Evolutionary conservation across 116 monocot species (phyloP).

Genomic region (Phalaenopsis hybrid): DNA sequence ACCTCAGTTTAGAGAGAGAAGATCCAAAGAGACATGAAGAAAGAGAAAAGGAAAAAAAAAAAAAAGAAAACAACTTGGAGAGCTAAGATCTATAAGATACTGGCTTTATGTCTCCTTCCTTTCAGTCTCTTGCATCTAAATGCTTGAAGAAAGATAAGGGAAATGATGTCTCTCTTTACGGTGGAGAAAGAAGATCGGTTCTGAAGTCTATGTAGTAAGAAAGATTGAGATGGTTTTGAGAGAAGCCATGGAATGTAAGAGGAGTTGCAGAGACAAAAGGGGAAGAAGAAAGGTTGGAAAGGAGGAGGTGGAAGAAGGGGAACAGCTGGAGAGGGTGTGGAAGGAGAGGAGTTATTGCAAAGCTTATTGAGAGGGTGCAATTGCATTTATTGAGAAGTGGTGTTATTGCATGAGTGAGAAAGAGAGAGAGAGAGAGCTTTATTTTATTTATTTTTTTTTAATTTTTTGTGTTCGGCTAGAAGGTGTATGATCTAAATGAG

Average conservation of each 20-base stretch:
- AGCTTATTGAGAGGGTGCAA: conserved; percentile 90
- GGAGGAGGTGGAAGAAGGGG: conserved; percentile 9
- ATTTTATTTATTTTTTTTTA: too few relatives aligned
- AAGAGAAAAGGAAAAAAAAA: neutral
- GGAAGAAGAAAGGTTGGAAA: conserved; percentile 8
- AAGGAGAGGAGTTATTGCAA: conserved; percentile 71
- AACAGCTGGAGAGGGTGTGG: conserved; percentile 33
- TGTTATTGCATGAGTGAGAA: conserved; percentile 17
- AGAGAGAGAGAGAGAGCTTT: neutral
- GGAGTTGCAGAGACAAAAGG: conserved; percentile 10
- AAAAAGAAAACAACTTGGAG: neutral
- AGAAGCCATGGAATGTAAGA: conserved; percentile 19
- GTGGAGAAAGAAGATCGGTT: too few relatives aligned
- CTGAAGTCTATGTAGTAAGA: neutral
- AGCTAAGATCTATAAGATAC: conserved; percentile 3
- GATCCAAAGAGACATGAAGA: neutral
- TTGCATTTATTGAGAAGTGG: conserved; percentile 68
- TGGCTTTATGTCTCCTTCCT: neutral
- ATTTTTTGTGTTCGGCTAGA: too few relatives aligned
- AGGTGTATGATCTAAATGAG: too few relatives aligned
- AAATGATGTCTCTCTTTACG: too few relatives aligned
- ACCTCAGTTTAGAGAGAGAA: neutral
- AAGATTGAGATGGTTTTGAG: neutral
- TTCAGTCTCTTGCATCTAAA: neutral
- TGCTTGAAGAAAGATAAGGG: neutral